These are phyloP conservation scores for Leptomonas seymouri DNA, from an alignment of 208 protist genomes.

Conservation along the genomic window DNA sequence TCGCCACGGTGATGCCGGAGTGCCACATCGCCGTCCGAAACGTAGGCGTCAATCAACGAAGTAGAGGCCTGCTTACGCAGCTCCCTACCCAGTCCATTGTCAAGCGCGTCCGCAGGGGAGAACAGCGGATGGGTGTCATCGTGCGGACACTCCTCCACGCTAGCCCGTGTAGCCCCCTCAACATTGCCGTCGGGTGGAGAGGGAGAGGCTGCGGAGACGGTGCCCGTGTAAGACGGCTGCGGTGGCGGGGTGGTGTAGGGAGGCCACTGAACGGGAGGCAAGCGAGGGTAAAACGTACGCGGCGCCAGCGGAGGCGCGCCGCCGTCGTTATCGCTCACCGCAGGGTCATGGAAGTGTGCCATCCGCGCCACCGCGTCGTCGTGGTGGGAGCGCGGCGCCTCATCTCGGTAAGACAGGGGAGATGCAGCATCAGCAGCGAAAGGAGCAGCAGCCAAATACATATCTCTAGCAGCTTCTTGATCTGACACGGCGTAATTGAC, in stretches of 20 bases:
- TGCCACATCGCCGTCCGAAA: slow-evolving; percentile 16
- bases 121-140: slow-evolving; percentile 1
- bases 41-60: slow-evolving; percentile 19
- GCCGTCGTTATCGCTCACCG: background rate
- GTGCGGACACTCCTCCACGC: background rate
- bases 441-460: background rate
- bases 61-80: background rate
- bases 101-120: background rate
- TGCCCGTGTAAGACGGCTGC: background rate
- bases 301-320: background rate
- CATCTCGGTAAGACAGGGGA: background rate
- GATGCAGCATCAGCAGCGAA: too few relatives aligned
- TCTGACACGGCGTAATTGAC: background rate
- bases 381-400: background rate
- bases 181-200: too few relatives aligned
- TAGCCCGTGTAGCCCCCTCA: background rate
- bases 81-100: background rate
- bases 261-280: slow-evolving; percentile 9
- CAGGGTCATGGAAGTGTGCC: slow-evolving; percentile 11
- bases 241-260: background rate
- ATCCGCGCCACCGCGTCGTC: background rate
- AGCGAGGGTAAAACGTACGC: slow-evolving; percentile 21
- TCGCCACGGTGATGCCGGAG: background rate
- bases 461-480: background rate
- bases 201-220: too few relatives aligned